Evolutionary conservation across 441 rosid species (phyloP), one percentile per base, ranked within the genome.

Genomic region (Aleurites moluccanus): DNA sequence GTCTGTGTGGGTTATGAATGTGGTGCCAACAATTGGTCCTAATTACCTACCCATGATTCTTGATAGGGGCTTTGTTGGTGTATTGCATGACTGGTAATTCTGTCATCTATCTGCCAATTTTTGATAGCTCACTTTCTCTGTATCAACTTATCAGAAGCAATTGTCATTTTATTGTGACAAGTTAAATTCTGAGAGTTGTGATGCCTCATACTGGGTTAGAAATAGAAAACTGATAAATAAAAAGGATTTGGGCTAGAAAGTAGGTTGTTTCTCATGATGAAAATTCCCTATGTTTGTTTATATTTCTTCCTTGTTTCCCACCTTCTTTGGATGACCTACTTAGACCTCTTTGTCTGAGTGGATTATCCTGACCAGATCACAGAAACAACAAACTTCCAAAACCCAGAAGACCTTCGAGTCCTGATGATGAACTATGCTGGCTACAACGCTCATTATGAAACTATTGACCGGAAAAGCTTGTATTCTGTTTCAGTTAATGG

Each of bases 1-100:
- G 77, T 90, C 95, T 16, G 92, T 87, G 2, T 96, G 98, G 99
- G 98, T 96, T 81, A 94, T 96, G 99, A 96, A 96, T 65, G 98
- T 89, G 65, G 93, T 96, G 64, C 98, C 98, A 30, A 91, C 91
- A 14, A 85, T 73, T 75, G 99, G 92, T 76, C 89, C 87, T 62
- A 94, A 96, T 84, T 80, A 87, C 80, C 93, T 96, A 63, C 92
- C 99, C 2, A 65, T 91, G 86, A 90, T 96, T 73, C 90, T 92
- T 60, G 98, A 96, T 83, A 86, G 97, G 77, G 99, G 99, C 75
- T 90, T 91, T 80, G 90, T 94, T 23, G 98, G 99, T 45, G 96
- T 89, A 56, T 74, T 85, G 77, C 99, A 96, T 73, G 93, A 96
- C 77, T 96, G 99, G 99, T 96, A 80, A 87, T 80, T 88, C 59